These are phyloP conservation scores for Cyclaneusma minus DNA, from an alignment of 2,329 filamentous ascomycete genomes.

Conservation along the genomic window DNA sequence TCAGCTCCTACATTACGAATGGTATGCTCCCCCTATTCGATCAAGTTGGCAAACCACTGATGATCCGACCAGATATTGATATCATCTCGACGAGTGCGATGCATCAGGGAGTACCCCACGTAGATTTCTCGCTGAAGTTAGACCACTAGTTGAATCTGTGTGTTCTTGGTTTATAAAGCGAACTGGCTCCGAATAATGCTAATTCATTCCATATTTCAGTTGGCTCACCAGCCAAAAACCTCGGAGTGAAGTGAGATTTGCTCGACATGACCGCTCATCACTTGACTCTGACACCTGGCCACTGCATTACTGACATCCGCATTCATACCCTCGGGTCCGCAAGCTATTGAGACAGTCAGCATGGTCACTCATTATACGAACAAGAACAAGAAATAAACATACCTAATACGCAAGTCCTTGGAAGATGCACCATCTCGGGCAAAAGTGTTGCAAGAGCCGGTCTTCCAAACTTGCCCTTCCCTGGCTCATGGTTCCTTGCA, in stretches of 20 bases:
- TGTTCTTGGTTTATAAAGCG: no score
- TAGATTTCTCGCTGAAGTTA: conserved; percentile 95
- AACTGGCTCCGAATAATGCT: no score
- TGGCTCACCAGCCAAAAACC: conserved; percentile 12
- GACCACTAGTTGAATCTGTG: no score
- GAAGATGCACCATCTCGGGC: conserved; percentile 1
- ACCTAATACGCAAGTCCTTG: conserved; percentile 2
- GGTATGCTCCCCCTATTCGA: conserved; percentile 29
- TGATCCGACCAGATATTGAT: conserved; percentile 55
- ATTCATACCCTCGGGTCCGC: conserved; percentile 10
- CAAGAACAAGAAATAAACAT: no score
- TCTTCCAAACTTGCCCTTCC: conserved; percentile 1
- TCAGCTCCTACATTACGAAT: conserved; percentile 62
- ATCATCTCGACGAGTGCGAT: conserved; percentile 94
- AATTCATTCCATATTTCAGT: no score
- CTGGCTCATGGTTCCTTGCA: not conserved
- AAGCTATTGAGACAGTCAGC: conserved; percentile 5
- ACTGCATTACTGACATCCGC: conserved; percentile 11
- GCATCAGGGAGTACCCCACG: conserved; percentile 84
- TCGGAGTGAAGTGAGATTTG: conserved; percentile 11
- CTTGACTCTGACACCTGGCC: conserved; percentile 9
- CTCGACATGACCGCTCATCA: conserved; percentile 9
- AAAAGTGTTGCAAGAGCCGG: conserved; percentile 2
- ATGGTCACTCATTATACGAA: no score
- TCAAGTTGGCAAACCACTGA: conserved; percentile 6